These are phyloP conservation scores for Diaporthe citrichinensis DNA, from an alignment of 2,329 filamentous ascomycete genomes.

Conservation along the genomic window DNA sequence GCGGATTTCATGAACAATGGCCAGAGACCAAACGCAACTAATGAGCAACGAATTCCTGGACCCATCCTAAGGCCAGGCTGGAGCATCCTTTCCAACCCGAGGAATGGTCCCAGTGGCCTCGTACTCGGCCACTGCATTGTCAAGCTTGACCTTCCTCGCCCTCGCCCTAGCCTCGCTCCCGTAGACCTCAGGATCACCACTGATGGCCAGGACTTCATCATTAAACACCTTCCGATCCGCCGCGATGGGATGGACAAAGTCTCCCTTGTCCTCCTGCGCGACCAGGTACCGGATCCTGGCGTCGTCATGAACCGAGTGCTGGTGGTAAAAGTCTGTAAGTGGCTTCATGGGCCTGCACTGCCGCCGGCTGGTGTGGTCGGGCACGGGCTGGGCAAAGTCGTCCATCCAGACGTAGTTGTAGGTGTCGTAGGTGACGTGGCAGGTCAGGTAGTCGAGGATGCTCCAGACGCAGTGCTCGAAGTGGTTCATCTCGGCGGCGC, in stretches of 20 bases:
- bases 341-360: conserved; percentile 10
- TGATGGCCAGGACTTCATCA: background rate
- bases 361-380: conserved; percentile 7
- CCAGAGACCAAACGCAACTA: background rate
- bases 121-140: background rate
- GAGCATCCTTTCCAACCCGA: background rate
- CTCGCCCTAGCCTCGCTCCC: conserved; percentile 15
- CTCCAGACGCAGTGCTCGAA: conserved; percentile 32
- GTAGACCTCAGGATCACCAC: conserved; percentile 1
- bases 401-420: conserved; percentile 34
- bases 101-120: conserved; percentile 22
- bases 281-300: conserved; percentile 21
- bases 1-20: background rate
- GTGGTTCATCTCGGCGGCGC: conserved; percentile 23
- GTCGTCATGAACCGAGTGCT: background rate
- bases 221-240: conserved; percentile 5
- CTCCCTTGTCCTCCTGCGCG: background rate
- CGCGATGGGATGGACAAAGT: background rate
- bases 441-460: conserved; percentile 30
- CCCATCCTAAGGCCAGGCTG: background rate
- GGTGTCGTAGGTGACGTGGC: conserved; percentile 26
- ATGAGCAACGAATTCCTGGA: background rate
- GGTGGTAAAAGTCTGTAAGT: conserved; percentile 12
- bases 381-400: conserved; percentile 23
- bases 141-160: conserved; percentile 25